Percentiles rank a stretch among this genome's conserved stretches.
phyloP scores from a whole-genome alignment of 140 eudicot genomes.

The Stevia rebaudiana region DNA sequence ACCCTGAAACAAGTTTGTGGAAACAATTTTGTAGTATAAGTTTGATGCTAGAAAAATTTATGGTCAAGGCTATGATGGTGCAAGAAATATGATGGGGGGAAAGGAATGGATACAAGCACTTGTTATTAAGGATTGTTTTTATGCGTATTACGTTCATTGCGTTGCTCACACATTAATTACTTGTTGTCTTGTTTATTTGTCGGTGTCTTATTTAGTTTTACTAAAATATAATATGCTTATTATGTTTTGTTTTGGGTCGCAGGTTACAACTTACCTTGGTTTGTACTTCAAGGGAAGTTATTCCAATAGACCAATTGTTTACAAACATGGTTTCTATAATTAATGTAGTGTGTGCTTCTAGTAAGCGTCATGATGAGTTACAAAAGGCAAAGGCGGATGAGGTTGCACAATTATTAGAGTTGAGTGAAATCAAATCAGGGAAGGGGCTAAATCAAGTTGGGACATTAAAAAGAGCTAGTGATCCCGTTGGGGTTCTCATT shows the following conservation, averaged over 20 bases:
- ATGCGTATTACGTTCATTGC: not conserved
- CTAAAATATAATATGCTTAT: not conserved
- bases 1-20: not conserved
- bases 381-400: not conserved
- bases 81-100: no score
- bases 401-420: not conserved
- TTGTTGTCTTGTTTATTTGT: no score
- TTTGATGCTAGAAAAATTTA: not conserved
- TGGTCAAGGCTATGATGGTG: not conserved
- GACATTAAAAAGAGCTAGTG: not conserved
- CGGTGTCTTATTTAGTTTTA: not conserved
- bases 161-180: no score
- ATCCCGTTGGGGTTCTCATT: conserved; percentile 2
- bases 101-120: not conserved
- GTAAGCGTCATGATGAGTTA: not conserved
- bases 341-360: not conserved
- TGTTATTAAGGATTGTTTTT: no score
- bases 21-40: not conserved
- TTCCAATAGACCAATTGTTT: not conserved
- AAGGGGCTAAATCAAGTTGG: not conserved
- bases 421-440: not conserved
- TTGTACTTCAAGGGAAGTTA: not conserved
- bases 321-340: not conserved
- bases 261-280: not conserved
- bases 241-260: no score